Conservation (phyloP, 2,329 filamentous ascomycete genomes). For the Fusarium tuaranense region DNA sequence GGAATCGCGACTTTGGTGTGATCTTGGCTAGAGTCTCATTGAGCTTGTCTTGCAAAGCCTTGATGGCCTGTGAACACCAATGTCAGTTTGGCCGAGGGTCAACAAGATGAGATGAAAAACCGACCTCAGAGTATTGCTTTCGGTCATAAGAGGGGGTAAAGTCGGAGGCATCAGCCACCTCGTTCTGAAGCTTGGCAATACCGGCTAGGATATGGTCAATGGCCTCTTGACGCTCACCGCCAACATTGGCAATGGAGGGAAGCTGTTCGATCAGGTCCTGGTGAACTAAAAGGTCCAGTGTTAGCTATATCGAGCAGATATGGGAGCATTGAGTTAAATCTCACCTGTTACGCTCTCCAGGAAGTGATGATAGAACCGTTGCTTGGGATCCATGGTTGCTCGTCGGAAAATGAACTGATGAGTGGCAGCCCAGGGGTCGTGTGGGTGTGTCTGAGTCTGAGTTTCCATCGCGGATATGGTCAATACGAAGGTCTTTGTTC, state of each 20-base stretch:
- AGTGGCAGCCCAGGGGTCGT: constrained; percentile 39
- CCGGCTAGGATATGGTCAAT: constrained; percentile 83
- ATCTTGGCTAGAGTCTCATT: constrained; percentile 75
- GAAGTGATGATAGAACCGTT: constrained; percentile 88
- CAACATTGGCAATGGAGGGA: constrained; percentile 69
- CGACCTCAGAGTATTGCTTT: constrained; percentile 83
- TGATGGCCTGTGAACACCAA: constrained; percentile 73
- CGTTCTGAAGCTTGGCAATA: constrained; percentile 83
- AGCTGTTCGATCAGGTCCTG: constrained; percentile 81
- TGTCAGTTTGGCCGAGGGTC: constrained; percentile 4
- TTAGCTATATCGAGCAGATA: constrained; percentile 12
- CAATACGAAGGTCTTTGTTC: constrained; percentile 23
- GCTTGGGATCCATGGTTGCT: constrained; percentile 64
- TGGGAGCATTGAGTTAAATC: constrained; percentile 23
- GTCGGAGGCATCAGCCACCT: constrained; percentile 85
- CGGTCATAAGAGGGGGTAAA: constrained; percentile 92
- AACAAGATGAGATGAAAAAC: not conserved
- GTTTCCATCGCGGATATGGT: constrained; percentile 41
- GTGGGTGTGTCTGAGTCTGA: constrained; percentile 35
- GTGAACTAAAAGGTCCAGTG: constrained; percentile 66
- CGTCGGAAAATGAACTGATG: constrained; percentile 40
- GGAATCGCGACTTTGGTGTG: constrained; percentile 83
- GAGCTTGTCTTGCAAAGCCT: constrained; percentile 82
- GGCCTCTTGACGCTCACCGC: constrained; percentile 81
- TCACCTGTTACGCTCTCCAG: constrained; percentile 79